Evolutionary conservation across 1,139 yeast species (phyloP).

Genomic region (Geotrichum europaeum): DNA sequence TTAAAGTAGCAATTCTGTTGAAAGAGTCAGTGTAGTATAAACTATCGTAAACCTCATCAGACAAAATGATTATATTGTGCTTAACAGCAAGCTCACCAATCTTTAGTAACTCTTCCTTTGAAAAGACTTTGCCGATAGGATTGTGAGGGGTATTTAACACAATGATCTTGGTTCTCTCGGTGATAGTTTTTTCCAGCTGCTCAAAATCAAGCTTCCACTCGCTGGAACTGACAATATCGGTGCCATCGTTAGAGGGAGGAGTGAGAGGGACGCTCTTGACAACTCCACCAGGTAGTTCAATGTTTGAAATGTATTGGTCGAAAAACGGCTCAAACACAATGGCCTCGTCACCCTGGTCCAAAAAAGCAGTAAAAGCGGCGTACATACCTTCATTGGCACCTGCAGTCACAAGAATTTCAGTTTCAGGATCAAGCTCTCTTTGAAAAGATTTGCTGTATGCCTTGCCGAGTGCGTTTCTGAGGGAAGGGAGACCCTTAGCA

Average conservation of each 20-base stretch:
- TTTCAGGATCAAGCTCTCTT: slow-evolving; percentile 47
- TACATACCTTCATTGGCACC: slow-evolving; percentile 97
- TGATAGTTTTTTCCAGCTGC: slow-evolving; percentile 63
- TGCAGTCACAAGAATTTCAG: slow-evolving; percentile 76
- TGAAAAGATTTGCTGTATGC: slow-evolving; percentile 66
- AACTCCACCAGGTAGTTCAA: slow-evolving; percentile 89
- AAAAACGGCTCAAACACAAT: slow-evolving; percentile 95
- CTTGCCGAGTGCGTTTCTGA: slow-evolving; percentile 60
- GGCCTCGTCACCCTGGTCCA: slow-evolving; percentile 87
- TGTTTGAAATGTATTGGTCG: slow-evolving; percentile 91
- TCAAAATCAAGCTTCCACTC: slow-evolving; percentile 86
- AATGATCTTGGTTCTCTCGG: slow-evolving; percentile 71
- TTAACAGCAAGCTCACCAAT: slow-evolving; percentile 81
- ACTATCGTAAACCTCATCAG: slow-evolving; percentile 95
- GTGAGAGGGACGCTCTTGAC: slow-evolving; percentile 79
- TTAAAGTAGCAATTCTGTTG: slow-evolving; percentile 76
- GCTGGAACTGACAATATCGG: slow-evolving; percentile 62
- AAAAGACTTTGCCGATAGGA: slow-evolving; percentile 88
- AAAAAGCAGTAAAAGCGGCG: slow-evolving; percentile 74
- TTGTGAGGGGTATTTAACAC: slow-evolving; percentile 93
- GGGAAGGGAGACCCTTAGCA: slow-evolving; percentile 76
- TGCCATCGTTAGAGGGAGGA: slow-evolving; percentile 69
- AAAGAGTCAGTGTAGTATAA: slow-evolving; percentile 61
- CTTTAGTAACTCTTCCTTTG: slow-evolving; percentile 59
- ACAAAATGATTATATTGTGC: slow-evolving; percentile 70